phyloP scores from a whole-genome alignment of 164 flowering plant genomes.

The Pachysandra terminalis region DNA sequence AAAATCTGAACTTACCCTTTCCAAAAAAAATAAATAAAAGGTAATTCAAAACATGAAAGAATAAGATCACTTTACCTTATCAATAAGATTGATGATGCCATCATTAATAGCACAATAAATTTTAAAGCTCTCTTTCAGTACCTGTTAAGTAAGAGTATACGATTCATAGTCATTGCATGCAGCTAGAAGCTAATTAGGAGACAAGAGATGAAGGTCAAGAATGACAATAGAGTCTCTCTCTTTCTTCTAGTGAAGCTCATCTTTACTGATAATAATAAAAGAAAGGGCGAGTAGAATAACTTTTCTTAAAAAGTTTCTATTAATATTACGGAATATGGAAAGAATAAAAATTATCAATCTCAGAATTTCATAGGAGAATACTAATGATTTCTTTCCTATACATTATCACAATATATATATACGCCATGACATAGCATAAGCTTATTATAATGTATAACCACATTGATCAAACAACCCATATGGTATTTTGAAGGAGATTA shows the following conservation, averaged over 20 bases:
- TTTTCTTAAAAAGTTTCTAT: neutral
- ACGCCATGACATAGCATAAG: too few relatives aligned
- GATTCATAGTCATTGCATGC: neutral
- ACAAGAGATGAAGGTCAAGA: neutral
- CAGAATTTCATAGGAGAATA: neutral
- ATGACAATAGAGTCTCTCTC: neutral
- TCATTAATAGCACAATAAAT: constrained; percentile 95
- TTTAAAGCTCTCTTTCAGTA: constrained; percentile 97
- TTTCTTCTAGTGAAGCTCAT: neutral
- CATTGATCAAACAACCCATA: neutral
- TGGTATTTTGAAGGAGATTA: neutral
- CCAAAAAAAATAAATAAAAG: neutral
- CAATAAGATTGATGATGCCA: constrained; percentile 96
- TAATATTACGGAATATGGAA: neutral
- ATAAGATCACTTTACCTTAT: constrained; percentile 56
- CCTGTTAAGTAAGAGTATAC: constrained; percentile 43
- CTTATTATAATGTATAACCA: neutral
- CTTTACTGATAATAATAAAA: neutral
- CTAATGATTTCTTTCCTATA: neutral
- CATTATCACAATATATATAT: too few relatives aligned
- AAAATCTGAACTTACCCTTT: too few relatives aligned
- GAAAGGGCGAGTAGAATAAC: neutral
- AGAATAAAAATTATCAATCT: neutral
- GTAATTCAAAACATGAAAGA: neutral
- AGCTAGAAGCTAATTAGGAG: neutral